Evolutionary conservation across 2,329 filamentous ascomycete species (phyloP), one percentile per base, ranked within the genome.

Genomic region (Arthrobotrys musiformis): DNA sequence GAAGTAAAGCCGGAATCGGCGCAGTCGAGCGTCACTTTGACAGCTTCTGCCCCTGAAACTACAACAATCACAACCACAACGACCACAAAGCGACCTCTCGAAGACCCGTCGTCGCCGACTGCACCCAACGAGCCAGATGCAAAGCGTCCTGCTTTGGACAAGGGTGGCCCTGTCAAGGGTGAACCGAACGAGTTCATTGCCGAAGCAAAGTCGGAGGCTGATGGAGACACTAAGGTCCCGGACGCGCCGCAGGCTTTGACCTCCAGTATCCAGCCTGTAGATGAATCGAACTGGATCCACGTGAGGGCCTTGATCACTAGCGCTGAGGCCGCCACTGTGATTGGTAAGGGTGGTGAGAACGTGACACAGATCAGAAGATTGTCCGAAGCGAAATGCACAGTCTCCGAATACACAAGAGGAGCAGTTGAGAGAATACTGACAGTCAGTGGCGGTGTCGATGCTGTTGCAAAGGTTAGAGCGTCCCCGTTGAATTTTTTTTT

Each of bases 331-430:
- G 95, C 95, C 42, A 99, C 95, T 58, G 93, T 97, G 80, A 99
- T 99, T 84, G 95, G 95, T 83, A 99, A 99, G 86, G 94, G 94
- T 79, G 95, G 95, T 83, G 95, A 99, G 87, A 99, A 99, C 82
- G 95, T 99, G 56, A 97, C 94, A 80, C 93, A 97, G 85, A 98
- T 99, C 82, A 90, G 95, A 80, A 93, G 93, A 83, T 88, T 97
- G 85, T 97, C 95, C 63, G 94, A 93, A 81, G 95, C 95, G 80
- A 98, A 98, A 86, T 99, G 95, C 86, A 99, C 95, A 56, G 95
- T 99, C 81, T 97, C 94, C 86, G 95, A 99, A 85, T 99, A 98
- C 82, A 92, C 96, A 81, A 93, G 97, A 82, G 95, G 95, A 80
- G 95, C 95, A 68, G 94, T 98, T 35, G 95, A 99, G 86, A 93